Evolutionary conservation across 495 filamentous ascomycete genomes (phyloP), one percentile per base, ranked within the genome.

Genomic region (Glarea lozoyensis): DNA sequence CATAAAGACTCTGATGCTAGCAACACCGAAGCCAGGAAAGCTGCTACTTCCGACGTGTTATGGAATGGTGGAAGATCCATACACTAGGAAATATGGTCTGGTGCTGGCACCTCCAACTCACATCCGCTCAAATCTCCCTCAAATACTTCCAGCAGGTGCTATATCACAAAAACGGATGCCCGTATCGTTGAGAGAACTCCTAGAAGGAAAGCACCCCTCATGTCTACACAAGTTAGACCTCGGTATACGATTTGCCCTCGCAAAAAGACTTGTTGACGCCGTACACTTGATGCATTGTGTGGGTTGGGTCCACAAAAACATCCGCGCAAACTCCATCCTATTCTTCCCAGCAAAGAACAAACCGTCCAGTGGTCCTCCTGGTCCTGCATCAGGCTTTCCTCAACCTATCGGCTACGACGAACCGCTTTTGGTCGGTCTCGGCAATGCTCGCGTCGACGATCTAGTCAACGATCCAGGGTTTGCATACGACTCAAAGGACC

Each of bases 251-350:
- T 56, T 56, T 30, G 22, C 34, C 2, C 39, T 56, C 2, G 53
- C 53, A 13, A 52, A 56, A 39, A 53, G 50, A 20, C 22, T 56
- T 22, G 46, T 53, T 3, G 42, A 50, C 37, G 32, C 49, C 15
- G 37, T 56, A 1, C 43, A 56, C 32, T 46, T 53, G 40, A 56
- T 56, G 53, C 53, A 56, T 42, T 44, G 40, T 36, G 50, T 51
- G 17, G 43, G 46, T 3, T 22, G 18, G 11, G 10, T 3, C 9
- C 22, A 34, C 21, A 53, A 46, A 16, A 56, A 53, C 16, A 53
- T 56, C 7, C 53, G 53, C 24, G 44, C 53, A 13, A 50, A 49
- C 35, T 53, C 44, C 19, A 53, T 56, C 18, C 43, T 56, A 33
- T 56, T 56, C 46, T 53, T 56, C 38, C 53, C 53, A 7, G 42